phyloP scores from a whole-genome alignment of 2,329 filamentous ascomycete genomes.

The Fusarium sambucinum region DNA sequence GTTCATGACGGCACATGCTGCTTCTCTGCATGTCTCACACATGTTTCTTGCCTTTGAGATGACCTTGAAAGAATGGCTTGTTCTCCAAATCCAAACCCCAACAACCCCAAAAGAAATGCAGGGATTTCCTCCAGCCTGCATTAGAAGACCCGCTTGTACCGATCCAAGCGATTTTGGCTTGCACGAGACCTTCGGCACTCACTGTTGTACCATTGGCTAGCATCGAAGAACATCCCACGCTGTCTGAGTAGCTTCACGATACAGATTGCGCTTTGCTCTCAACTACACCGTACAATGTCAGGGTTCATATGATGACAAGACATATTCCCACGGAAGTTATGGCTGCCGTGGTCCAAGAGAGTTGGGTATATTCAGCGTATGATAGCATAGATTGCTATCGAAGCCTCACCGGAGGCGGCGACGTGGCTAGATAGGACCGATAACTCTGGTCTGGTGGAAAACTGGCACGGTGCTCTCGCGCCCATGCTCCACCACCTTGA shows the following conservation, averaged over 20 bases:
- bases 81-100: conserved; percentile 33
- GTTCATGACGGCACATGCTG: not conserved
- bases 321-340: not conserved
- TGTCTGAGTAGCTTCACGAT: not conserved
- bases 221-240: conserved; percentile 8
- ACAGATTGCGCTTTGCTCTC: not conserved
- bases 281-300: conserved; percentile 11
- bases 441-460: conserved; percentile 34
- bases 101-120: conserved; percentile 40
- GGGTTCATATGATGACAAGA: not conserved
- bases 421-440: conserved; percentile 39
- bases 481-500: conserved; percentile 32
- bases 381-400: conserved; percentile 24
- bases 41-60: conserved; percentile 5
- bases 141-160: conserved; percentile 41
- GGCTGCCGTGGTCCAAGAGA: not conserved
- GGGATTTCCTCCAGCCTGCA: conserved; percentile 43
- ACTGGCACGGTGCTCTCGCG: conserved; percentile 30
- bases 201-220: conserved; percentile 22
- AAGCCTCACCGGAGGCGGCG: conserved; percentile 38
- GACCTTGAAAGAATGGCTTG: conserved; percentile 17
- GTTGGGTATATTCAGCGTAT: not conserved
- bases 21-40: conserved; percentile 22
- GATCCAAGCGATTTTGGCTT: conserved; percentile 47
- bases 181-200: conserved; percentile 49